phyloP scores from a whole-genome alignment of 1,139 yeast species.

The Nakaseomyces kungkrabaensis region DNA sequence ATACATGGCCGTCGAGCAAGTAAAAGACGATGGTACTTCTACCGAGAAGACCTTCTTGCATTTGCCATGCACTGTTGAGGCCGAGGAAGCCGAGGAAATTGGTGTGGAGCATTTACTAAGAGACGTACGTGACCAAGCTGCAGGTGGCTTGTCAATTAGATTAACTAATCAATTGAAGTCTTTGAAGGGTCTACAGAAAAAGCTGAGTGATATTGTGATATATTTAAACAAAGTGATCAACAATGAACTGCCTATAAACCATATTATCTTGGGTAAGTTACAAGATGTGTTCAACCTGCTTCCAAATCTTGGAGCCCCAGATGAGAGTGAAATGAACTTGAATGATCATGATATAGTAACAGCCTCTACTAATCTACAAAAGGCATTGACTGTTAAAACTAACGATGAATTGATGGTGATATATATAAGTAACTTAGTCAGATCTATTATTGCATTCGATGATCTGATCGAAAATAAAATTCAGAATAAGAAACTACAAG shows the following conservation, averaged over 20 bases:
- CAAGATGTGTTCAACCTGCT: slow-evolving; percentile 91
- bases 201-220: slow-evolving; percentile 65
- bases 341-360: slow-evolving; percentile 18
- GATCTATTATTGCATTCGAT: slow-evolving; percentile 94
- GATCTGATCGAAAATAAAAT: slow-evolving; percentile 93
- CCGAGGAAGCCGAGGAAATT: slow-evolving; percentile 98
- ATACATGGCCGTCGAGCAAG: slow-evolving; percentile 87
- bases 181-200: slow-evolving; percentile 73
- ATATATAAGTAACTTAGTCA: slow-evolving; percentile 77
- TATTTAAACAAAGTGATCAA: slow-evolving; percentile 70
- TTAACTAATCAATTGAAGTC: slow-evolving; percentile 87
- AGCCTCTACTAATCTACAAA: slow-evolving; percentile 44
- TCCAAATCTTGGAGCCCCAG: slow-evolving; percentile 55
- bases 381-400: slow-evolving; percentile 83
- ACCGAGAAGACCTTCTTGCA: slow-evolving; percentile 91
- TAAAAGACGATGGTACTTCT: slow-evolving; percentile 91
- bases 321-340: slow-evolving; percentile 23
- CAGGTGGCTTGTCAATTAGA: slow-evolving; percentile 79
- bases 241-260: slow-evolving; percentile 76
- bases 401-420: slow-evolving; percentile 94
- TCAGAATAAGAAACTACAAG: slow-evolving; percentile 57
- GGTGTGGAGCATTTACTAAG: slow-evolving; percentile 95
- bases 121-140: slow-evolving; percentile 93
- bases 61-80: slow-evolving; percentile 85
- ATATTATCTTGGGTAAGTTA: slow-evolving; percentile 78